Base-by-base conservation (phyloP, 192 early-diverging fungal species). In the Cetraspora pellucida region DNA sequence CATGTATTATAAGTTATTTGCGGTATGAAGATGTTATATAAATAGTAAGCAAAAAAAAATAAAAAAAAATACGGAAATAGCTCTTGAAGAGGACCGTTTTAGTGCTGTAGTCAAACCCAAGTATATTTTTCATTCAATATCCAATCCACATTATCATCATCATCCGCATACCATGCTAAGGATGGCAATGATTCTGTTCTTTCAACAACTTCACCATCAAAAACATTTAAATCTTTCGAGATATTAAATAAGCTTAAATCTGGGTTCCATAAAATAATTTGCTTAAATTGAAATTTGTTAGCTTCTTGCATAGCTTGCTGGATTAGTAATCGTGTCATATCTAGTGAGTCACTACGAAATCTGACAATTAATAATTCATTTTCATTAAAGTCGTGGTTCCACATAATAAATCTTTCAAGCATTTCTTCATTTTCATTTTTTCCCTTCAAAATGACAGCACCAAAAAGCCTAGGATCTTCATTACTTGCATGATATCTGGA, bases 81-180 rank as follows among this genome's bases (percentile, higher is more conserved):
- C n/a, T n/a, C n/a, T n/a, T n/a, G n/a, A n/a, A n/a, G n/a, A n/a
- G n/a, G n/a, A n/a, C n/a, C n/a, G n/a, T n/a, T n/a, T n/a, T n/a
- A n/a, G n/a, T n/a, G n/a, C n/a, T n/a, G n/a, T n/a, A 49, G 13
- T 49, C 2, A 64, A 64, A 25, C 55, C 71, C 71, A 73, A n/a
- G 71, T 45, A 58, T 73, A 73, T 21, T 59, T 58, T 16, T 73
- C 71, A 58, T 58, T 58, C 25, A 58, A 47, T n/a, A 73, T 21
- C 71, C 71, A 73, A 37, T 73, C 30, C 19, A 73, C 23, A 25
- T 73, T 7, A 47, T 31, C 50, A 23, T 14, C 10, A 54, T 58
- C 47, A 13, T 49, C 16, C 10, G 10, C 7, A 73, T 73, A 57
- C 50, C 71, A 73, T 11, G 71, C 71, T 30, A 73, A 45, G 3